Evolutionary conservation across 768 basidiomycete genomes (phyloP), one percentile per base, ranked within the genome.

Genomic region (Tephrocybe sp.): DNA sequence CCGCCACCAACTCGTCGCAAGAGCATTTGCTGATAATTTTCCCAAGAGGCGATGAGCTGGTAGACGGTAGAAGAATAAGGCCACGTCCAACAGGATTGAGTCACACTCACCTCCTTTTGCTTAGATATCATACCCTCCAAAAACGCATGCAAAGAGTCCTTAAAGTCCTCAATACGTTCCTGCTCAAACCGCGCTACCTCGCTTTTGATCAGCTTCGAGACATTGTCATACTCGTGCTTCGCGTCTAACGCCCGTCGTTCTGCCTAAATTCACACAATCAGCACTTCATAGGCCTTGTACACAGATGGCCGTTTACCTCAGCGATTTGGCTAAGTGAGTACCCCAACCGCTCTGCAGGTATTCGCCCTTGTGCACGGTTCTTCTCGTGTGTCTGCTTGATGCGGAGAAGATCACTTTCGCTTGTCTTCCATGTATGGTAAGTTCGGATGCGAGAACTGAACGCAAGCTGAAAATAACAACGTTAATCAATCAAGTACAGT

Each of bases 111-210:
- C 76, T 88, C 83, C 65, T 87, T 91, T 72, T 99, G 95, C 47
- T 85, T 76, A 3, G 76, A 68, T 43, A 95, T 87, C 88, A 96
- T 90, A 4, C 88, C 90, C 37, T 93, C 88, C 48, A 98, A 71
- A 67, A 93, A 94, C 3, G 78, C 77, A 66, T 92, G 88, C 57
- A 99, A 66, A 2, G 87, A 78, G 38, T 80, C 75, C 68, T 94
- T 95, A 69, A 98, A 97, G 65, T 98, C 96, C 42, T 92, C 89
- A 21, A 98, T 80, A 37, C 95, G 82, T 69, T 97, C 96, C 63
- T 85, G 82, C 70, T 99, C 96, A 63, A 98, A 98, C 37, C 96
- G 76, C 4, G 83, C 84, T 56, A 94, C 83, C 70, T 99, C 97
- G 3, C 81, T 72, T 69, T 98, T 98, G 59, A 93, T 85, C 17